Conservation (phyloP, 1,139 yeast species). For the Taphrina populina region DNA sequence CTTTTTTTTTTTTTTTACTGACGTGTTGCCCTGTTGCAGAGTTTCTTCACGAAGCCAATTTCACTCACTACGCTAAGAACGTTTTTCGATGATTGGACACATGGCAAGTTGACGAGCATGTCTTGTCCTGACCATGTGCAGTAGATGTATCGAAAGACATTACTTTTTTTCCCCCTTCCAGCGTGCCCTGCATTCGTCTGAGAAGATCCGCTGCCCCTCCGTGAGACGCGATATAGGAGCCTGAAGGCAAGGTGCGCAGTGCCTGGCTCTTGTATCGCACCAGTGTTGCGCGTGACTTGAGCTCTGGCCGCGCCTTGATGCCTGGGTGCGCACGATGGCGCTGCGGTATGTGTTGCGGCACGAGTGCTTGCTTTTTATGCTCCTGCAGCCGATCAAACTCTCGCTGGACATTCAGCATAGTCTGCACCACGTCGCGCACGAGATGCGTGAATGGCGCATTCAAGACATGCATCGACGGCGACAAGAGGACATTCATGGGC, state of each 20-base stretch:
- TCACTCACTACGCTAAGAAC: background rate
- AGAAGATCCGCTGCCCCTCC: conserved; percentile 4
- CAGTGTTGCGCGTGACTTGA: background rate
- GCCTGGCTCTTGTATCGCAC: no score
- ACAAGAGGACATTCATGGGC: conserved; percentile 7
- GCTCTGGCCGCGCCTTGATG: background rate
- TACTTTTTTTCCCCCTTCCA: background rate
- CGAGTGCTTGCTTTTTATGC: background rate
- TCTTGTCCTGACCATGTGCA: no score
- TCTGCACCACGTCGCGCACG: background rate
- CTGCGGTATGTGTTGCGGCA: background rate
- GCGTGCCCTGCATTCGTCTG: background rate
- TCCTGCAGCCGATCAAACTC: background rate
- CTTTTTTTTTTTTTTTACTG: background rate
- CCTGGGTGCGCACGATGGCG: background rate
- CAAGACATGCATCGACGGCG: conserved; percentile 5
- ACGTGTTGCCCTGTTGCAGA: background rate
- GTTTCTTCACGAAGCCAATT: conserved; percentile 5
- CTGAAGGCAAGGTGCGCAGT: background rate
- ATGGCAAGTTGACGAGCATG: background rate
- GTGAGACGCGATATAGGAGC: background rate
- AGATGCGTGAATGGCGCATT: conserved; percentile 5
- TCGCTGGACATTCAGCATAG: background rate
- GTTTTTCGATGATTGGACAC: conserved; percentile 8
- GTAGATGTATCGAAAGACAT: no score